Base-by-base conservation (phyloP, 2,329 filamentous ascomycete genomes). In the Pseudogymnoascus sp. region DNA sequence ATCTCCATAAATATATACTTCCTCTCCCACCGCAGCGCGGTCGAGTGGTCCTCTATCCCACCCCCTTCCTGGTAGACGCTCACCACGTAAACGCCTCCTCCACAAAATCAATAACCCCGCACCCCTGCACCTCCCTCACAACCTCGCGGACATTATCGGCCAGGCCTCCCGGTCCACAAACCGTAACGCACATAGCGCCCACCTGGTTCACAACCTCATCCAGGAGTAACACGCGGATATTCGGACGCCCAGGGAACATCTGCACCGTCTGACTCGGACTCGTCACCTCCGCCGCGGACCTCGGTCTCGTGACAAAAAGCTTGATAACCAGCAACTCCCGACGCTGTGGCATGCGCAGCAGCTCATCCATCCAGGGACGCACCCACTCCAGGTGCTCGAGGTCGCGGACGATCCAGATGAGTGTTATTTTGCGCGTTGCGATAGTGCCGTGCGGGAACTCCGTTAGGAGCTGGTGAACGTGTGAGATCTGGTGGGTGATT, bases 401-500 rank as follows among this genome's bases (percentile, higher is more conserved):
- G 63, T 92, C 91, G 66, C 94, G 91, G 67, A 97, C 89, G 71
- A 96, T 88, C 94, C 94, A 97, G 65, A 97, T 85, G 6, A 97
- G 84, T 1, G 88, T 90, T 56, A 97, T 78, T 42, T 88, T 86
- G 61, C 92, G 87, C 3, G 91, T 91, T 4, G 93, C 92, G 38
- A 92, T 86, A 0, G 86, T 92, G 64, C 85, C 84, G 0, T 84
- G 79, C 62, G 85, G 84, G 74, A 83, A 88, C 3, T 88, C 88
- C 62, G 85, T 77, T 64, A 93, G 82, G 4, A 93, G 79, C 61
- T 94, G 88, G 63, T 86, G 87, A 7, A 97, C 83, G 74, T 95
- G 96, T 35, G 92, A 90, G 31, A 97, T 84, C 73, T 96, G 92
- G 74, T 97, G 93, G 0, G 93, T 96, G 76, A 99, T 97, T 66